Evolutionary conservation across 352 stramenopile species (phyloP).

Genomic region (Phytopythium litorale): DNA sequence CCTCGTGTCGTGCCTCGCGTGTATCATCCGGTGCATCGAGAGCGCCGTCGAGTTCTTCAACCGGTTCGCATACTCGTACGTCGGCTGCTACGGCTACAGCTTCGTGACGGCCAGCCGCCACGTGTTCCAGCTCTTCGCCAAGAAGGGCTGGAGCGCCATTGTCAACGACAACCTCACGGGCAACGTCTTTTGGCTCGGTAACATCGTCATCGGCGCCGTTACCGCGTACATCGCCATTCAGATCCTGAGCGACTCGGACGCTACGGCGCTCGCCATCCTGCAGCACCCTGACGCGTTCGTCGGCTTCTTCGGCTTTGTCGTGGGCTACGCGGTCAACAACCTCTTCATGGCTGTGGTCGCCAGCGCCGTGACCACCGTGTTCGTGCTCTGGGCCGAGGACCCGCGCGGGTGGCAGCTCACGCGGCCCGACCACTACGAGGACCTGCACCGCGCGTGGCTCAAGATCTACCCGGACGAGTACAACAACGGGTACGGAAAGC

Average conservation of each 20-base stretch:
- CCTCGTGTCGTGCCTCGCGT: slow-evolving; percentile 61
- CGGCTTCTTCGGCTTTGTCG: slow-evolving; percentile 65
- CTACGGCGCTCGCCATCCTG: slow-evolving; percentile 53
- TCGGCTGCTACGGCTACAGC: slow-evolving; percentile 84
- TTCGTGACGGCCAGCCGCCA: slow-evolving; percentile 75
- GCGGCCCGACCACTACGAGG: slow-evolving; percentile 63
- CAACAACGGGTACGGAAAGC: slow-evolving; percentile 78
- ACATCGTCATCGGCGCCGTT: slow-evolving; percentile 63
- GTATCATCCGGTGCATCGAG: slow-evolving; percentile 80
- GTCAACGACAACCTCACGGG: slow-evolving; percentile 87
- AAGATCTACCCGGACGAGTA: slow-evolving; percentile 83
- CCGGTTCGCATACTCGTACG: slow-evolving; percentile 85
- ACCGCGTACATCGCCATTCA: slow-evolving; percentile 63
- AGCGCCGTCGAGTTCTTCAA: slow-evolving; percentile 89
- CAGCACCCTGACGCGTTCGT: slow-evolving; percentile 61
- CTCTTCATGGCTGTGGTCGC: slow-evolving; percentile 72
- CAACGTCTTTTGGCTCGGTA: slow-evolving; percentile 83
- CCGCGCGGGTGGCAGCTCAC: slow-evolving; percentile 71
- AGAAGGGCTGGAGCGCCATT: slow-evolving; percentile 84
- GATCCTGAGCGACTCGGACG: slow-evolving; percentile 48
- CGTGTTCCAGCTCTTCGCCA: slow-evolving; percentile 78
- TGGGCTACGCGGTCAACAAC: slow-evolving; percentile 72
- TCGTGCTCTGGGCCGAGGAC: slow-evolving; percentile 83
- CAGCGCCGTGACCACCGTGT: slow-evolving; percentile 77
- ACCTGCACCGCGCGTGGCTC: slow-evolving; percentile 70